Base-by-base conservation (phyloP, 495 filamentous ascomycete genomes). In the Hypoxylon lenormandii region DNA sequence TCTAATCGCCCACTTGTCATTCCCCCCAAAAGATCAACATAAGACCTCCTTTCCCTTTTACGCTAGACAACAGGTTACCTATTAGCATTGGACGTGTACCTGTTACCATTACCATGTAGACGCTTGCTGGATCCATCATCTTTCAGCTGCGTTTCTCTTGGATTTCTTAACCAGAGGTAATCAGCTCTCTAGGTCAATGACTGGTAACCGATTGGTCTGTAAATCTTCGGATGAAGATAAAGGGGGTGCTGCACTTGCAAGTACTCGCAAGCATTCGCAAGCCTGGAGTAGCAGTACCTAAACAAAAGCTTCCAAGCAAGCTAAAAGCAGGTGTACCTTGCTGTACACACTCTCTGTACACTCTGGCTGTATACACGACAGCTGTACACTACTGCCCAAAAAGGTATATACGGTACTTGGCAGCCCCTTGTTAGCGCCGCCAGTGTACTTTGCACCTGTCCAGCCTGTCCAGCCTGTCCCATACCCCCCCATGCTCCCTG, bases 361-460 rank as follows among this genome's bases (percentile, higher is more conserved):
- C n/a, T n/a, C n/a, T n/a, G 54, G 30, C 37, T 11, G 7, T 37
- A 67, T 26, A 26, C 2, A 5, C 23, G 5, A 26, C n/a, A n/a
- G n/a, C n/a, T n/a, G n/a, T n/a, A n/a, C n/a, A n/a, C n/a, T n/a
- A n/a, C n/a, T n/a, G n/a, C n/a, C n/a, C n/a, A n/a, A n/a, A n/a
- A n/a, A 28, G 26, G 26, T 28, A 28, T 28, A 28, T 3, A 3
- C 26, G 55, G 72, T 74, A 72, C 64, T 60, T 72, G 45, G 37
- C 53, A 57, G 62, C 48, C 55, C 70, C 73, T 67, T 68, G 54
- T 72, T 76, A 76, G 71, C 56, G 73, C 38, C 56, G 73, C 38
- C 11, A 59, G 22, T n/a, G 56, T 70, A 70, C 54, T 50, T 63
- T 63, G 11, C 47, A 46, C 53, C 49, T 56, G 28, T 52, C n/a